Percentiles rank a stretch among this genome's conserved stretches.
phyloP scores from a whole-genome alignment of 148 eudicot genomes.

The Nepenthes gracilis region DNA sequence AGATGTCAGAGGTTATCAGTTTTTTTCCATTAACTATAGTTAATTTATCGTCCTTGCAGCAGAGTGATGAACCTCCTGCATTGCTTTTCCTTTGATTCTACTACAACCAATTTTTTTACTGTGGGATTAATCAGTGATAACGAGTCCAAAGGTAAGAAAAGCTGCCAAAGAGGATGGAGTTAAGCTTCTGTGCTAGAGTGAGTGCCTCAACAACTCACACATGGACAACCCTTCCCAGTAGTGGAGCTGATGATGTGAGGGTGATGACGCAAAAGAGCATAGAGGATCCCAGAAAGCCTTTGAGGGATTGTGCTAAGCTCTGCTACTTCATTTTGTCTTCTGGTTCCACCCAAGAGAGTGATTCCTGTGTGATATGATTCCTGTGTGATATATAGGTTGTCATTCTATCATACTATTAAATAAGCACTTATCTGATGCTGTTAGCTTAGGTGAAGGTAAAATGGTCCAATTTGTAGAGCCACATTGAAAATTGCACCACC shows the following conservation, averaged over 20 bases:
- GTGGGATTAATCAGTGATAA: conserved; percentile 1
- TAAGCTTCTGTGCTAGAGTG: too few relatives aligned
- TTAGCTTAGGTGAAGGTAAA: too few relatives aligned
- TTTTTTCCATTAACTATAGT: too few relatives aligned
- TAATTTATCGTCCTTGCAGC: not conserved
- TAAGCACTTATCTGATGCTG: too few relatives aligned
- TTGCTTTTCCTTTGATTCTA: not conserved
- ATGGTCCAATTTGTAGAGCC: too few relatives aligned
- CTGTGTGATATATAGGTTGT: too few relatives aligned
- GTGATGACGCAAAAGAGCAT: too few relatives aligned
- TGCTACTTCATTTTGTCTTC: conserved; percentile 41
- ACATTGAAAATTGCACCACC: too few relatives aligned
- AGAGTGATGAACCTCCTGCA: not conserved
- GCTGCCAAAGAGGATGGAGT: conserved; percentile 27
- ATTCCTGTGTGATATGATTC: too few relatives aligned
- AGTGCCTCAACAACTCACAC: too few relatives aligned
- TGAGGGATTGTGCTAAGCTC: conserved; percentile 29
- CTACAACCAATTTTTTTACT: not conserved
- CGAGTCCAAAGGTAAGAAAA: conserved; percentile 24
- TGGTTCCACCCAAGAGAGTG: conserved; percentile 26
- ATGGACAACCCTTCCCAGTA: too few relatives aligned
- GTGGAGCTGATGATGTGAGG: too few relatives aligned
- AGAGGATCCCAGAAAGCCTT: conserved; percentile 24
- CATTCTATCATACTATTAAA: not conserved
- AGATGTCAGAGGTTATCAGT: conserved; percentile 2